Percentiles rank a stretch among this genome's conserved stretches.
phyloP scores from a whole-genome alignment of 2,329 filamentous ascomycete genomes.

The Colletotrichum salicis region DNA sequence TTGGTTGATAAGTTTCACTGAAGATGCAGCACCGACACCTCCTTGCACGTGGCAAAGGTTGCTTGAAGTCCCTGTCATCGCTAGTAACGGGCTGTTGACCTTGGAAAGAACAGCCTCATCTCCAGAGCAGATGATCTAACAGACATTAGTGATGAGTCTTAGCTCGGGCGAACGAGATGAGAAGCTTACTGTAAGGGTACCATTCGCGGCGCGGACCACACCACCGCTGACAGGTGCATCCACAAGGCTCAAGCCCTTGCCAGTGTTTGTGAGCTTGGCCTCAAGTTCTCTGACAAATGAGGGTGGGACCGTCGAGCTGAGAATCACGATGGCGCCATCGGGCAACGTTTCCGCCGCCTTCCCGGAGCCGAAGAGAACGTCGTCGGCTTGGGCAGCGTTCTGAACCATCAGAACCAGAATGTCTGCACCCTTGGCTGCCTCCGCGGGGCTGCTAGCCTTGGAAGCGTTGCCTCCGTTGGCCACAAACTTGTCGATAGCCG shows the following conservation, averaged over 20 bases:
- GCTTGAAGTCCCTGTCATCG: constrained; percentile 44
- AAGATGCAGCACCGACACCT: constrained; percentile 62
- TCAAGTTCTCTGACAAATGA: constrained; percentile 41
- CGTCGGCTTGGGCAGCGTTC: constrained; percentile 45
- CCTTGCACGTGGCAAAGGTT: constrained; percentile 60
- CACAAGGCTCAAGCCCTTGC: constrained; percentile 44
- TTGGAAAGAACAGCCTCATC: constrained; percentile 38
- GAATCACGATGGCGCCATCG: constrained; percentile 44
- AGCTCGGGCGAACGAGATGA: not conserved
- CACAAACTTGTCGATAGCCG: constrained; percentile 44
- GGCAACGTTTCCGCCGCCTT: constrained; percentile 42
- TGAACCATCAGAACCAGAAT: constrained; percentile 50
- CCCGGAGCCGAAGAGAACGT: constrained; percentile 45
- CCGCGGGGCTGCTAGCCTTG: constrained; percentile 41
- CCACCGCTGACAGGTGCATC: constrained; percentile 53
- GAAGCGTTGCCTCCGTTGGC: constrained; percentile 38
- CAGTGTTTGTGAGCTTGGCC: constrained; percentile 36
- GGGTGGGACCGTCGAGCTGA: constrained; percentile 51
- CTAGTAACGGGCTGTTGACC: constrained; percentile 41
- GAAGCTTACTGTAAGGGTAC: constrained; percentile 45
- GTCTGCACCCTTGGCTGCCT: constrained; percentile 43
- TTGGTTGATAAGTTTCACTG: constrained; percentile 69
- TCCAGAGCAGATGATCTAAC: constrained; percentile 48
- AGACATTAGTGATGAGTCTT: not conserved
- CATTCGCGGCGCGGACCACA: constrained; percentile 48